Percentiles rank a stretch among this genome's conserved stretches.
Conservation (phyloP, 2,329 filamentous ascomycete genomes). For the Phaeophleospora eucalypticola region DNA sequence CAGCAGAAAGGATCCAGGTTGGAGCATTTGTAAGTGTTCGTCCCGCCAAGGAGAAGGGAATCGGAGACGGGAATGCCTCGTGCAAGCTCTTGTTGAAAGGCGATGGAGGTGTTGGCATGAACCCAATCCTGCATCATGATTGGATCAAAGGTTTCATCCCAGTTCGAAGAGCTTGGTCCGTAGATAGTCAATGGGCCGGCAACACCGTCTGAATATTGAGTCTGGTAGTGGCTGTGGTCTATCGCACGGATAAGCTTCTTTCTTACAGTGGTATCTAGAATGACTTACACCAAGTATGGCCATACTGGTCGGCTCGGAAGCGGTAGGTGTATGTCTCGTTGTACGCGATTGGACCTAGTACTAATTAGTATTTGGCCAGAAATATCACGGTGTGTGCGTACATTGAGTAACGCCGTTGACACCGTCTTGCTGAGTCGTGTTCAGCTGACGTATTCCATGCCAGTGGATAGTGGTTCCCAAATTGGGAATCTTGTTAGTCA, state of each 20-base stretch:
- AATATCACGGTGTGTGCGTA: background rate
- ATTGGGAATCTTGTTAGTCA: slow-evolving; percentile 38
- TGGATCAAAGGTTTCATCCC: slow-evolving; percentile 32
- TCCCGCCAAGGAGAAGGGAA: slow-evolving; percentile 14
- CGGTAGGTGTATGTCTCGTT: slow-evolving; percentile 45
- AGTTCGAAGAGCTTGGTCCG: slow-evolving; percentile 36
- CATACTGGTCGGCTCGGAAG: slow-evolving; percentile 33
- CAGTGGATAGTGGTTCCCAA: slow-evolving; percentile 52
- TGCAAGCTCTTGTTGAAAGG: slow-evolving; percentile 23
- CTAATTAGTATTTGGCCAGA: background rate
- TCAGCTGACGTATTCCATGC: slow-evolving; percentile 50
- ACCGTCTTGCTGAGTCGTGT: slow-evolving; percentile 52
- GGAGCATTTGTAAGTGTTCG: slow-evolving; percentile 16
- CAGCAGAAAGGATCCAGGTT: slow-evolving; percentile 17
- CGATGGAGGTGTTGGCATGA: slow-evolving; percentile 14
- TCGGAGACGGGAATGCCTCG: slow-evolving; percentile 29
- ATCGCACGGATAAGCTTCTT: slow-evolving; percentile 24
- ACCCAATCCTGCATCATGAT: slow-evolving; percentile 23
- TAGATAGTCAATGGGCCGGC: slow-evolving; percentile 39
- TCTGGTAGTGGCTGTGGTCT: slow-evolving; percentile 37
- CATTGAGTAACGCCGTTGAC: slow-evolving; percentile 55
- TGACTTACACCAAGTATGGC: slow-evolving; percentile 31
- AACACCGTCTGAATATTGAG: slow-evolving; percentile 41
- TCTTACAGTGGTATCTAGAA: slow-evolving; percentile 16
- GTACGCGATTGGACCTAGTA: slow-evolving; percentile 56